A percentile compares a stretch with the other conserved stretches of the same genome.
phyloP scores from a whole-genome alignment of 176 grass and related monocot species.

The Echinochloa phyllopogon region DNA sequence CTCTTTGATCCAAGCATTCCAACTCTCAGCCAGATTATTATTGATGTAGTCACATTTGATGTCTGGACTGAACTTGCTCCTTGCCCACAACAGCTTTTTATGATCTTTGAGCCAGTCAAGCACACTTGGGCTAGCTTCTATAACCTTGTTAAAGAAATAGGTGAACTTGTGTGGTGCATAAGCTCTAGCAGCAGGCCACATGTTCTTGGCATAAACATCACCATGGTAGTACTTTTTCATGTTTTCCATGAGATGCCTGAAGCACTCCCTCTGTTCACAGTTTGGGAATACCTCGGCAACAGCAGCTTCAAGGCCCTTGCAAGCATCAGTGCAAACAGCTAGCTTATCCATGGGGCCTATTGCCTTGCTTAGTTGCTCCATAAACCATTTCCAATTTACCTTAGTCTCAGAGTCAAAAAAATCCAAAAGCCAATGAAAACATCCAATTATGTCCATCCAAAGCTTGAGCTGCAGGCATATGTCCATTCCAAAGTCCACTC shows the following conservation, averaged over 20 bases:
- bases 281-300: not conserved
- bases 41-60: constrained; percentile 4
- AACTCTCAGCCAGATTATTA: not conserved
- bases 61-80: not conserved
- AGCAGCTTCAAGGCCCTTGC: not conserved
- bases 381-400: not conserved
- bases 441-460: not conserved
- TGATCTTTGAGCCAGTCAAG: not conserved
- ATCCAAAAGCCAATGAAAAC: not conserved
- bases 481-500: not conserved
- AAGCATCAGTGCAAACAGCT: not conserved
- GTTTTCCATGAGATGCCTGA: not conserved
- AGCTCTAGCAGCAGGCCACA: not conserved
- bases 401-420: not conserved
- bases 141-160: not conserved
- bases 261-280: not conserved
- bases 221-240: no score
- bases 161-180: not conserved
- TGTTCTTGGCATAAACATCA: not conserved
- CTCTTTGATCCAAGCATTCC: not conserved
- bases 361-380: not conserved
- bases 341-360: not conserved
- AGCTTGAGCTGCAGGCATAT: not conserved
- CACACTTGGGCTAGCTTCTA: not conserved
- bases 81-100: not conserved